phyloP scores from a whole-genome alignment of 2,329 filamentous ascomycete genomes.

The Blastomyces percursus region DNA sequence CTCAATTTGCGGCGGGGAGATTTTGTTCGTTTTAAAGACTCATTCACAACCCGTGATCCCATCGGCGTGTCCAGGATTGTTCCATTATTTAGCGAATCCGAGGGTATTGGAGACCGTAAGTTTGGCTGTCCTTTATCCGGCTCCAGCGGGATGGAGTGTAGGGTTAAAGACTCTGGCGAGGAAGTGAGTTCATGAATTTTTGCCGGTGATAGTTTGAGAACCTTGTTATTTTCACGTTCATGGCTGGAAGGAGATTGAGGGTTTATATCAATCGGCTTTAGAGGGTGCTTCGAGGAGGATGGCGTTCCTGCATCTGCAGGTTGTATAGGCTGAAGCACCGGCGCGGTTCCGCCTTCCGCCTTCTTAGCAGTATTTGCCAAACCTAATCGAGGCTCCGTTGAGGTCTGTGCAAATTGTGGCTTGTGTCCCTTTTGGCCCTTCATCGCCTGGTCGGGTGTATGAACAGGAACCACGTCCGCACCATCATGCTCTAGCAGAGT shows the following conservation, averaged over 20 bases:
- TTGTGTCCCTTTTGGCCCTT: neutral
- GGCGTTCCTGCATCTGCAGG: neutral
- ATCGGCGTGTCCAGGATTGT: constrained; percentile 11
- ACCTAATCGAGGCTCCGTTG: neutral
- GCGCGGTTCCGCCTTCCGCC: neutral
- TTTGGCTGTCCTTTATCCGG: constrained; percentile 16
- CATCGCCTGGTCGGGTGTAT: neutral
- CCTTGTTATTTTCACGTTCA: constrained; percentile 26
- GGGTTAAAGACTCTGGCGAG: constrained; percentile 44
- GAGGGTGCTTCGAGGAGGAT: neutral
- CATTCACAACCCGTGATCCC: constrained; percentile 13
- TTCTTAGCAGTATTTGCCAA: neutral
- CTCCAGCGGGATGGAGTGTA: constrained; percentile 30
- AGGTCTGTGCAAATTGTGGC: neutral
- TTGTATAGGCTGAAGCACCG: constrained; percentile 10
- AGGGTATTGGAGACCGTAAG: constrained; percentile 16
- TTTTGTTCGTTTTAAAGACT: constrained; percentile 17
- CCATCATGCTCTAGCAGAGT: neutral
- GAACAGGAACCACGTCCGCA: neutral
- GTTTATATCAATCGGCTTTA: neutral
- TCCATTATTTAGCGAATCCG: neutral
- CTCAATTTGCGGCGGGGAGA: constrained; percentile 10
- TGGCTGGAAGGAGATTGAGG: constrained; percentile 11
- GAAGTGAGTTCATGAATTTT: constrained; percentile 46
- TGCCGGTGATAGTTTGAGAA: constrained; percentile 43